phyloP scores from a whole-genome alignment of 306 rosid species.

The Fagus sylvatica region DNA sequence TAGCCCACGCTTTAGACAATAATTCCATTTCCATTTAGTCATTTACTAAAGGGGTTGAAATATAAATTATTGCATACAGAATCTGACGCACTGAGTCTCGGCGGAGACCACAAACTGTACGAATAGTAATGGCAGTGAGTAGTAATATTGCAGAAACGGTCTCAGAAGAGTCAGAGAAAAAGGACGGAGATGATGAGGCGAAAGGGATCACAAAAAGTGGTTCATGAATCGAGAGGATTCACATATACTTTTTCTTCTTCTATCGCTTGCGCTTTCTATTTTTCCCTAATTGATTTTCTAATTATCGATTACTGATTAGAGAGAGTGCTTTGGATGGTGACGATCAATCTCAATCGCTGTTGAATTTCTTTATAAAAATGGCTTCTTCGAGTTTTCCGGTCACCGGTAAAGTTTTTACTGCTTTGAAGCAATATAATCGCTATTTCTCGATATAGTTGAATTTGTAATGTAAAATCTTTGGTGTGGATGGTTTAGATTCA shows the following conservation, averaged over 20 bases:
- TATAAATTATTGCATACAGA: not conserved
- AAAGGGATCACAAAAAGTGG: not conserved
- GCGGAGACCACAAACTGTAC: not conserved
- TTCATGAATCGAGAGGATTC: not conserved
- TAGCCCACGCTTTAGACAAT: not conserved
- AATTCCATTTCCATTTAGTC: not conserved
- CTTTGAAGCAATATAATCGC: no score
- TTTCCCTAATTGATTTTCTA: no score
- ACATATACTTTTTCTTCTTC: no score
- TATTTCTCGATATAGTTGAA: no score
- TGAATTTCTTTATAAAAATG: not conserved
- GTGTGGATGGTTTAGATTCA: conserved; percentile 31
- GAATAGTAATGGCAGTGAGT: conserved; percentile 6
- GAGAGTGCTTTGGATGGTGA: not conserved
- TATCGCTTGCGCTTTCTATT: no score
- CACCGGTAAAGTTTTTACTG: not conserved
- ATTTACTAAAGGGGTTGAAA: not conserved
- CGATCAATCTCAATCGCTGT: not conserved
- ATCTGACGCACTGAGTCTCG: not conserved
- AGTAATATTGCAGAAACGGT: not conserved
- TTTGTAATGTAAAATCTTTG: no score
- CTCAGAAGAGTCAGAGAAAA: conserved; percentile 11
- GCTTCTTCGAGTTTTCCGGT: not conserved
- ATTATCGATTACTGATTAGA: not conserved
- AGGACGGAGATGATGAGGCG: conserved; percentile 4